Evolutionary conservation across 75 land plant genomes (phyloP).

Genomic region (Isoetes taiwanensis): DNA sequence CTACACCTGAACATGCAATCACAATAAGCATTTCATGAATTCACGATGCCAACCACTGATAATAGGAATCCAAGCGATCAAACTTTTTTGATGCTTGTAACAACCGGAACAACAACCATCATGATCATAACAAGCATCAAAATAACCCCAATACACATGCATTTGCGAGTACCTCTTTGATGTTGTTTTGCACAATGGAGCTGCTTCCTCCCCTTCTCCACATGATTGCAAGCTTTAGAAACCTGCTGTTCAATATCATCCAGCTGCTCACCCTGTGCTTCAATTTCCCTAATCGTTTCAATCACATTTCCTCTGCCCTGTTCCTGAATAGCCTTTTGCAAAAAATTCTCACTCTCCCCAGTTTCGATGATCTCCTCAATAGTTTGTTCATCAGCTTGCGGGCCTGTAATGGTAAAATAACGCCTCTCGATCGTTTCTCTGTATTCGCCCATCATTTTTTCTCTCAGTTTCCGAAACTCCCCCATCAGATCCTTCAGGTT

Average conservation of each 20-base stretch:
- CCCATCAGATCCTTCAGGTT: conserved; percentile 58
- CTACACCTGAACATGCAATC: too few species aligned
- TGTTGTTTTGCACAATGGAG: conserved; percentile 18
- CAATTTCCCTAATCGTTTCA: conserved; percentile 26
- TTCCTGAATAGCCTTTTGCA: too few species aligned
- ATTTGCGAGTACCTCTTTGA: conserved; percentile 35
- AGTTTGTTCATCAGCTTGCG: conserved; percentile 35
- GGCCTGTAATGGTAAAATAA: conserved; percentile 40
- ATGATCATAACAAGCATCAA: conserved; percentile 22
- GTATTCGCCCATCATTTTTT: conserved; percentile 42
- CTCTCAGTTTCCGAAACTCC: conserved; percentile 38
- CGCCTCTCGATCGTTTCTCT: conserved; percentile 44
- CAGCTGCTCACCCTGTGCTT: conserved; percentile 42
- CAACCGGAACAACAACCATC: too few species aligned
- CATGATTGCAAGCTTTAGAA: conserved; percentile 20
- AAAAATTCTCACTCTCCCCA: too few species aligned
- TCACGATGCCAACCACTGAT: too few species aligned
- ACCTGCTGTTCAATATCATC: conserved; percentile 40
- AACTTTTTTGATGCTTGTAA: too few species aligned
- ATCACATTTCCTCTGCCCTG: too few species aligned
- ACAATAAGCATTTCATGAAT: too few species aligned
- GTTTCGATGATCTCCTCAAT: conserved; percentile 34
- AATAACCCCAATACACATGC: conserved; percentile 32
- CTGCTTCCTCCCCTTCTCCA: conserved; percentile 27
- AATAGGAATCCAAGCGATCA: too few species aligned